Evolutionary conservation across 495 filamentous ascomycete species (phyloP), one percentile per base, ranked within the genome.

Genomic region (Niebla homalea): DNA sequence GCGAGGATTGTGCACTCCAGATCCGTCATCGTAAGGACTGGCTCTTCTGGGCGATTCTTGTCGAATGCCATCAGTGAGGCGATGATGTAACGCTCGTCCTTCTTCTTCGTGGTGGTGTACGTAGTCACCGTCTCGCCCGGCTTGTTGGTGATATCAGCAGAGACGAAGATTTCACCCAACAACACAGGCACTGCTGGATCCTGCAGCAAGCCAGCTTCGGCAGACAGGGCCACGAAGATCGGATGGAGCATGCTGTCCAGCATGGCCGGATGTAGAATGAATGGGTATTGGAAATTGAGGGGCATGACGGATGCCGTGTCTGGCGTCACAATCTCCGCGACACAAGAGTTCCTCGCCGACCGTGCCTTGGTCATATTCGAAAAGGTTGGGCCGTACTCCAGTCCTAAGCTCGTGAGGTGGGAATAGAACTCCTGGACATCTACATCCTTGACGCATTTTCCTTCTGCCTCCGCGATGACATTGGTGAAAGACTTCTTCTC

Each of bases 201-300:
- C 32, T 48, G 35, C n/a, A 22, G 10, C 39, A 38, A 16, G 6
- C 40, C 26, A 10, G 29, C 35, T 6, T 29, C 23, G 38, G 47
- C 4, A 67, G 35, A 4, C 46, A 53, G 14, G n/a, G 38, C 44
- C 16, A 40, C 19, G 26, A 50, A 47, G 0, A 60, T 57, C 8
- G 60, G 51, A 44, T 71, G 67, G 12, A 68, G 48, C 42, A 57
- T 65, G 11, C 37, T 59, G 37, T 73, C 70, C 3, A 74, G 53
- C n/a, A 72, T 73, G 0, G 67, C 66, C 0, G 75, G 75, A 46
- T 78, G 75, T 16, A 77, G 62, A 15, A 76, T 22, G 46, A 70
- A 68, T 2, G 57, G 57, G 57, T 63, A 64, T 50, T 72, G 62
- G 50, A 64, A 70, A 2, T 63, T 37, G 22, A 59, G 57, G 2